Evolutionary conservation across 2,329 filamentous ascomycete genomes (phyloP).

Genomic region (Hysterium pulicare): DNA sequence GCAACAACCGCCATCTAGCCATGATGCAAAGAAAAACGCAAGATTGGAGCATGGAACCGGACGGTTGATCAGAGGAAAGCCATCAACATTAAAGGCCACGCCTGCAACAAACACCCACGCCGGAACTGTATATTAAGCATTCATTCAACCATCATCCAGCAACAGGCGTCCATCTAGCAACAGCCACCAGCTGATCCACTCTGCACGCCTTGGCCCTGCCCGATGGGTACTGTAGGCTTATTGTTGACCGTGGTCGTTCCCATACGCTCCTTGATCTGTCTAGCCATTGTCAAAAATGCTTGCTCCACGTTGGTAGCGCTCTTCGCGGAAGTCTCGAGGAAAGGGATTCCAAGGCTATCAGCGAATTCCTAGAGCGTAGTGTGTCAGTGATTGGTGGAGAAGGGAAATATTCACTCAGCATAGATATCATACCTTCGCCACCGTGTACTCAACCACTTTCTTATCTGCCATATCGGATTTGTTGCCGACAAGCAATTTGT

Average conservation of each 20-base stretch:
- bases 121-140: conserved; percentile 20
- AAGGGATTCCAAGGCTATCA: conserved; percentile 96
- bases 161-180: conserved; percentile 62
- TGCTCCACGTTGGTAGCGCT: conserved; percentile 99
- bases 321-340: conserved; percentile 99
- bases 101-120: conserved; percentile 28
- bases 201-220: conserved; percentile 90
- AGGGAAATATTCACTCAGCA: no score
- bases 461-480: conserved; percentile 99
- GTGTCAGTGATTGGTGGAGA: conserved; percentile 15
- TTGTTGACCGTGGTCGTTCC: conserved; percentile 96
- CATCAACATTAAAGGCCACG: conserved; percentile 29
- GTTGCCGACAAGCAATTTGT: conserved; percentile 99
- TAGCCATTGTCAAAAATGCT: conserved; percentile 99
- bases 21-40: no score
- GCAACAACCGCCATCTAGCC: conserved; percentile 2
- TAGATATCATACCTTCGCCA: conserved; percentile 96
- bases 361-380: conserved; percentile 75
- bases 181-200: conserved; percentile 80
- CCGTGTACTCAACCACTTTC: conserved; percentile 99
- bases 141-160: conserved; percentile 6
- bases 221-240: conserved; percentile 96
- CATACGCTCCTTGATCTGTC: conserved; percentile 99
- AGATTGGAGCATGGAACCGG: neutral
- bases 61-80: conserved; percentile 13